Base-by-base conservation (phyloP, 805 yeast species). In the Vanderwaltozyma yarrowii region DNA sequence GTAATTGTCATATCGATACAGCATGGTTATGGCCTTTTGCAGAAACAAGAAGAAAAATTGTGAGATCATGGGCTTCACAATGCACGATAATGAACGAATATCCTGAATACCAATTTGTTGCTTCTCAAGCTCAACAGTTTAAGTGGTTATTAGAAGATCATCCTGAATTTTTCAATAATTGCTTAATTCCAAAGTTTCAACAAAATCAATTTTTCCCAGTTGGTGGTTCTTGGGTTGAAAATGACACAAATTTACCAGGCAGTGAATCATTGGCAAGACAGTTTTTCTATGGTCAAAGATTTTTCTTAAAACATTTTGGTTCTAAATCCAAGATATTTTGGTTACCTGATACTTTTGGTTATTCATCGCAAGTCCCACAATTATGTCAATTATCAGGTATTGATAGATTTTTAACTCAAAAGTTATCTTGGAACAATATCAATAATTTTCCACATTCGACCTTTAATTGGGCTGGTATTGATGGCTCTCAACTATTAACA, bases 21-120 rank as follows among this genome's bases (percentile, higher is more conserved):
- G 97, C 97, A 13, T 89, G 98, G 98, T 69, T 87, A 41, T 89
- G 98, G 98, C 97, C 96, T n/a, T 89, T 81, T 67, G 96, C 95
- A 2, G 96, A 92, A 58, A 86, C 97, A 1, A 80, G 83, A 50
- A 74, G 97, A 37, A 89, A 89, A 56, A 76, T 89, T 39, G 95
- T 88, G 2, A 72, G 98, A 46, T 85, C 95, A 5, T 89, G 97
- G 97, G 79, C 95, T 0, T 76, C 95, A 9, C 98, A 89, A 64
- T 66, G 89, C 36, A 79, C 85, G 38, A 61, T 92, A 34, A 74
- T 92, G 52, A 89, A 86, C 38, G 69, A 76, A 48, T 89, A 86
- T 49, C 96, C 97, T 0, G 98, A 92, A 64, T 88, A 85, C 56
- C 77, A 78, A 17, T 89, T 89, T 63, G 96, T 80, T 15, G 96